Base-by-base conservation (phyloP, 116 monocot species). In the Trichopus zeylanicus region DNA sequence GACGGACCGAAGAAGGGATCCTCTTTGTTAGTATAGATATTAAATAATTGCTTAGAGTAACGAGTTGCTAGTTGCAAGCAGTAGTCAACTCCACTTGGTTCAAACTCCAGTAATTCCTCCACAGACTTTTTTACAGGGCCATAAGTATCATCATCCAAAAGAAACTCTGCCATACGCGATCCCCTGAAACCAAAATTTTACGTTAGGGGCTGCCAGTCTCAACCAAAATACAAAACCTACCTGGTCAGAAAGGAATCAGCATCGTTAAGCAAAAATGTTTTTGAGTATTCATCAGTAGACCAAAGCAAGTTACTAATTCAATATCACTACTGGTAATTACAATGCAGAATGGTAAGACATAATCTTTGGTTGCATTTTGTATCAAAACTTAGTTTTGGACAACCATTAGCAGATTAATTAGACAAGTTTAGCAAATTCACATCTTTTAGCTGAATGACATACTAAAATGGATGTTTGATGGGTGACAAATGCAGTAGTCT, bases 31-130 rank as follows among this genome's bases (percentile, higher is more conserved):
- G 55, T 20, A 42, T 67, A 73, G 21, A 73, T 67, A 18, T 6
- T 28, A 28, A 74, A 73, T 32, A 73, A 37, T 46, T 74, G 67
- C 48, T 67, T 61, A 15, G 61, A 57, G 67, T 49, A 74, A 24
- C 28, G 42, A 2, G 13, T 31, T 7, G 55, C 56, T 8, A 69
- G 31, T 29, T 57, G 47, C 39, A 24, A 23, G 48, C 64, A 66
- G 28, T 59, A 65, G 11, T 61, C 59, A 27, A 56, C n/a, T 0
- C 54, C 76, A 20, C 26, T 16, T 16, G 42, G 28, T 56, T 70
- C 70, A 55, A 55, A 51, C 26, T 33, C 59, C 60, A n/a, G 22
- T 31, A 76, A 39, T 1, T 76, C 64, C 18, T 70, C 15, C 3
- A 66, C 55, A 18, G 70, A 55, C 35, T 66, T 76, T 55, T 59